Percentiles rank a stretch among this genome's conserved stretches.
phyloP scores from a whole-genome alignment of 495 filamentous ascomycete genomes.

The Aspergillus cristatus region DNA sequence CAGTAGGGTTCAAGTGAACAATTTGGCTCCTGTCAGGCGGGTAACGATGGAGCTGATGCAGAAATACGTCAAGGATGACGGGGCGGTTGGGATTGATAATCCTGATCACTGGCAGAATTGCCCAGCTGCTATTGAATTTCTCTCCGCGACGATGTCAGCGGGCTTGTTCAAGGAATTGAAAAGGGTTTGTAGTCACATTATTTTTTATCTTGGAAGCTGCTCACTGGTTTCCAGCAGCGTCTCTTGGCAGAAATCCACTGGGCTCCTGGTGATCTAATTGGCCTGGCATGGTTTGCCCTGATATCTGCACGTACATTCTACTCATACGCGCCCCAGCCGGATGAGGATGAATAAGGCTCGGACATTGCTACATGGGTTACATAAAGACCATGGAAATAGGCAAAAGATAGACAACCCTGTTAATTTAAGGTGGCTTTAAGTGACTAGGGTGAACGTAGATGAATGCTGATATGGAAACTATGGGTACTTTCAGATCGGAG shows the following conservation, averaged over 20 bases:
- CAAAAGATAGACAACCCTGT: no score
- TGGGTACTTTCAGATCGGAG: no score
- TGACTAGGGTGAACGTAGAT: no score
- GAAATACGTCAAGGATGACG: constrained; percentile 27
- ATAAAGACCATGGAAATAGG: no score
- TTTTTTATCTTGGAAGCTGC: constrained; percentile 1
- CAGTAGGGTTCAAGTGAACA: constrained; percentile 1
- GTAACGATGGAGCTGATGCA: constrained; percentile 28
- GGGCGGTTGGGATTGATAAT: constrained; percentile 24
- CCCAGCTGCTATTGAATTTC: constrained; percentile 13
- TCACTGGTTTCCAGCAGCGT: constrained; percentile 7
- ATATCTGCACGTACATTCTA: constrained; percentile 12
- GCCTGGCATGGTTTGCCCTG: constrained; percentile 11
- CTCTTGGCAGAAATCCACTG: constrained; percentile 6
- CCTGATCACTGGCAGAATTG: constrained; percentile 11
- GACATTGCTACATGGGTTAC: no score
- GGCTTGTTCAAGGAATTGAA: constrained; percentile 15
- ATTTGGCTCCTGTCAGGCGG: constrained; percentile 5
- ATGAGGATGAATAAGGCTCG: background rate
- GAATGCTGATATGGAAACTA: no score
- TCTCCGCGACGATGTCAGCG: constrained; percentile 16
- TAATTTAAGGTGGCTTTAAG: no score
- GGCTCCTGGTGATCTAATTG: constrained; percentile 6
- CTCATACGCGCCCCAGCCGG: constrained; percentile 4
- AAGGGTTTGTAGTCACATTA: constrained; percentile 8